These are phyloP conservation scores for Danielia reshetovae DNA, from an alignment of 805 yeast species.

Conservation along the genomic window DNA sequence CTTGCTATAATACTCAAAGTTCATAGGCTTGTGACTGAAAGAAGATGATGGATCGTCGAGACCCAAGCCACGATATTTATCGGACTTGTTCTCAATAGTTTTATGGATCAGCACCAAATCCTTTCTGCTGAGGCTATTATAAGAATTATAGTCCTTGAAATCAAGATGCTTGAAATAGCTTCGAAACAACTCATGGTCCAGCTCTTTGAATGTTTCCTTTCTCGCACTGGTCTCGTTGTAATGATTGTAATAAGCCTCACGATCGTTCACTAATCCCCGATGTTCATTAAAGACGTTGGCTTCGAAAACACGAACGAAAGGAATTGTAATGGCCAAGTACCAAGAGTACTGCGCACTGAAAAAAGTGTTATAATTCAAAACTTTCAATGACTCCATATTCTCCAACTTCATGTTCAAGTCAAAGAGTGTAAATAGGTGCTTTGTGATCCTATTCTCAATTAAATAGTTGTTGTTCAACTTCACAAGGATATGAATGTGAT, in stretches of 20 bases:
- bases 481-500: constrained; percentile 32
- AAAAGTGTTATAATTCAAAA: constrained; percentile 29
- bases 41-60: background rate
- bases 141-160: constrained; percentile 8
- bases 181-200: constrained; percentile 7
- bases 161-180: constrained; percentile 8
- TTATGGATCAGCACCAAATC: constrained; percentile 12
- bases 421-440: constrained; percentile 21
- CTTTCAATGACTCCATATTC: constrained; percentile 23
- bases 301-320: constrained; percentile 36
- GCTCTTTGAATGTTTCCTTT: constrained; percentile 2
- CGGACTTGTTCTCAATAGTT: background rate
- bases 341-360: constrained; percentile 35
- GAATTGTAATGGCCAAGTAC: constrained; percentile 33
- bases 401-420: constrained; percentile 13
- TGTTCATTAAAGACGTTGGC: constrained; percentile 28
- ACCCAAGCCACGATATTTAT: background rate
- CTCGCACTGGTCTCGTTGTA: background rate
- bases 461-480: constrained; percentile 31
- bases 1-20: constrained; percentile 14
- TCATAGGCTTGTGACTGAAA: constrained; percentile 8
- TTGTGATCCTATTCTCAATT: constrained; percentile 23
- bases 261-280: constrained; percentile 14
- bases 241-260: constrained; percentile 2
- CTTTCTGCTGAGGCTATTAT: constrained; percentile 7